Evolutionary conservation across 805 yeast species (phyloP).

Genomic region (Suhomyces vadensis): DNA sequence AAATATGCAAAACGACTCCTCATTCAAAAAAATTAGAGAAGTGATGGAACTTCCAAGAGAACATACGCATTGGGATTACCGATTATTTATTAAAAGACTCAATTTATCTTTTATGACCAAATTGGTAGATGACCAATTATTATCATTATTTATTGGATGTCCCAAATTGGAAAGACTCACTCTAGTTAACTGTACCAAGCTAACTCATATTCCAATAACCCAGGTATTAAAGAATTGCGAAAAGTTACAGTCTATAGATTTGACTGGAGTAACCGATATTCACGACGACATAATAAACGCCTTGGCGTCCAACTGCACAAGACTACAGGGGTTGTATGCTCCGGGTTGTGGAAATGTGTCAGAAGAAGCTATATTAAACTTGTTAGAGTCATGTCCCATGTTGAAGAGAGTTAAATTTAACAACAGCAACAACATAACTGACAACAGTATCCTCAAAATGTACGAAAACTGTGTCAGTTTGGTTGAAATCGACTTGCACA

Average conservation of each 20-base stretch:
- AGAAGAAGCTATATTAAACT: constrained; percentile 58
- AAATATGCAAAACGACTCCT: constrained; percentile 51
- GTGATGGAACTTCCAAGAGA: constrained; percentile 52
- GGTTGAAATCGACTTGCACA: constrained; percentile 88
- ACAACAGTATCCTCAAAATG: constrained; percentile 58
- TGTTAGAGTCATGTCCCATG: constrained; percentile 66
- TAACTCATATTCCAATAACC: constrained; percentile 63
- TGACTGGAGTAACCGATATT: constrained; percentile 69
- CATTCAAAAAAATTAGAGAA: constrained; percentile 53
- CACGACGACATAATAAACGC: constrained; percentile 68
- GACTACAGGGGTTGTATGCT: constrained; percentile 87
- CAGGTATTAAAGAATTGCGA: constrained; percentile 63
- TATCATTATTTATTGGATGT: constrained; percentile 65
- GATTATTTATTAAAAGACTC: constrained; percentile 70
- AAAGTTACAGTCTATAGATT: constrained; percentile 79
- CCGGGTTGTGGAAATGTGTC: constrained; percentile 78
- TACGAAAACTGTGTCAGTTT: constrained; percentile 73
- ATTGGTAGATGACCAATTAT: constrained; percentile 61
- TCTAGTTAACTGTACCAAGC: constrained; percentile 70
- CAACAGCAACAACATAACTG: constrained; percentile 66
- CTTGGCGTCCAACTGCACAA: constrained; percentile 67
- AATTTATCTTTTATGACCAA: constrained; percentile 76
- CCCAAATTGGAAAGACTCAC: constrained; percentile 81
- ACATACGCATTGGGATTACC: constrained; percentile 64
- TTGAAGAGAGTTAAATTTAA: constrained; percentile 82